Evolutionary conservation across 805 yeast species (phyloP).

Genomic region (Metschnikowia gruessii): DNA sequence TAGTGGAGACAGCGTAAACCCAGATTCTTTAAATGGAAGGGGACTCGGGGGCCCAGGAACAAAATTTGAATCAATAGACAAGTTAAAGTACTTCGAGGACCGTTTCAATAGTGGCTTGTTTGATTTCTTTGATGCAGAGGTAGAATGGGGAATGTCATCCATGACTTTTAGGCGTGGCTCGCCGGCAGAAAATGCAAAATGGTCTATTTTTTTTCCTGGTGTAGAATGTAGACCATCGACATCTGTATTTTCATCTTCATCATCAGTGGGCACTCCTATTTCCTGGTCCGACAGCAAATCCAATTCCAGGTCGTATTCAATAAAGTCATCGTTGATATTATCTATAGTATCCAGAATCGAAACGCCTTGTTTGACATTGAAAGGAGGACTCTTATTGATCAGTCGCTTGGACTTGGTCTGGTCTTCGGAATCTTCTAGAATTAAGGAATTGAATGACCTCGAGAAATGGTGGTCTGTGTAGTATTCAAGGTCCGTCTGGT

Average conservation of each 20-base stretch:
- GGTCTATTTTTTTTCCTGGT: background rate
- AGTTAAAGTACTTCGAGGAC: constrained; percentile 40
- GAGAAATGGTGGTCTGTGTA: constrained; percentile 41
- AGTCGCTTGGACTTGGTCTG: constrained; percentile 21
- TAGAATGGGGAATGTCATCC: background rate
- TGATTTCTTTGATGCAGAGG: background rate
- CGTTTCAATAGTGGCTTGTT: constrained; percentile 31
- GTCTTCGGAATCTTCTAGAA: constrained; percentile 35
- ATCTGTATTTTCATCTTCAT: constrained; percentile 9
- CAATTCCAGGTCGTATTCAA: constrained; percentile 18
- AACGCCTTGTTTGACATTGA: constrained; percentile 35
- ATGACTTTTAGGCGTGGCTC: background rate
- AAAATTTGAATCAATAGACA: constrained; percentile 35
- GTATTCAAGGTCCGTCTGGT: constrained; percentile 27
- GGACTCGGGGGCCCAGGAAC: constrained; percentile 21
- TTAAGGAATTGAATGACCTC: constrained; percentile 42
- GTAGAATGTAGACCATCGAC: background rate
- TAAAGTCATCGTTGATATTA: constrained; percentile 8
- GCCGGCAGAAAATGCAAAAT: background rate
- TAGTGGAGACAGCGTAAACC: constrained; percentile 17
- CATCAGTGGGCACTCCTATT: constrained; percentile 14
- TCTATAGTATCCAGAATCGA: constrained; percentile 20
- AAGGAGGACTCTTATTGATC: constrained; percentile 42
- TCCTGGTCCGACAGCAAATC: constrained; percentile 14
- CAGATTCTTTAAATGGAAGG: constrained; percentile 4